Evolutionary conservation across 2,329 filamentous ascomycete species (phyloP).

Genomic region (Geoglossum cookeanum): DNA sequence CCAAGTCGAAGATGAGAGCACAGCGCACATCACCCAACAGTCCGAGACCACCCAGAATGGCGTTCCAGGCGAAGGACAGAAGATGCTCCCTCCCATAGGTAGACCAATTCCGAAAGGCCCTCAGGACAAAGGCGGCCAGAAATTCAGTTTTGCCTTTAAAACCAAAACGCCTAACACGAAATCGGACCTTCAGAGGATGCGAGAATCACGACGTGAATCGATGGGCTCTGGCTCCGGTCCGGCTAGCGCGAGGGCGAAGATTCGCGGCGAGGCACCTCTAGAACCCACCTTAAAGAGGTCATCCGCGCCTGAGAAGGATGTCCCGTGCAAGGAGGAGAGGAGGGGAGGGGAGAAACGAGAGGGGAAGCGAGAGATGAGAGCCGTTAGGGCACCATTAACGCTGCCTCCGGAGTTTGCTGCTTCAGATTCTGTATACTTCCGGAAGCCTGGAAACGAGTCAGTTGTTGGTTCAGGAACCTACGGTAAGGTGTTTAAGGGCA

Average conservation of each 20-base stretch:
- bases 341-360: constrained; percentile 34
- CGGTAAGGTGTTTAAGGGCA: constrained; percentile 85
- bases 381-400: constrained; percentile 50
- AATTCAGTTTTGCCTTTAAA: constrained; percentile 91
- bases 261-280: constrained; percentile 27
- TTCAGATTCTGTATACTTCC: constrained; percentile 81
- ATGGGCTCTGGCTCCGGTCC: constrained; percentile 24
- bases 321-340: constrained; percentile 19
- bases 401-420: constrained; percentile 52
- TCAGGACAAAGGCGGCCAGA: constrained; percentile 36
- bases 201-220: constrained; percentile 22
- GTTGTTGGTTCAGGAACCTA: constrained; percentile 93
- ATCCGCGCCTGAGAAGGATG: constrained; percentile 16
- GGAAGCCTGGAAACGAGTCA: constrained; percentile 93
- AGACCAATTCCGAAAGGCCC: constrained; percentile 35
- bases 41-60: constrained; percentile 18
- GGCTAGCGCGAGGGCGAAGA: constrained; percentile 12
- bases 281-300: constrained; percentile 28
- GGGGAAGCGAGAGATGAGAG: constrained; percentile 49
- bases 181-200: constrained; percentile 31
- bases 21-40: constrained; percentile 23
- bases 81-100: constrained; percentile 35
- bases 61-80: constrained; percentile 12
- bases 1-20: constrained; percentile 41
- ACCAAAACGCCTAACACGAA: constrained; percentile 41